Conservation (phyloP, 2,329 filamentous ascomycete species). For the Fusarium heterosporum region DNA sequence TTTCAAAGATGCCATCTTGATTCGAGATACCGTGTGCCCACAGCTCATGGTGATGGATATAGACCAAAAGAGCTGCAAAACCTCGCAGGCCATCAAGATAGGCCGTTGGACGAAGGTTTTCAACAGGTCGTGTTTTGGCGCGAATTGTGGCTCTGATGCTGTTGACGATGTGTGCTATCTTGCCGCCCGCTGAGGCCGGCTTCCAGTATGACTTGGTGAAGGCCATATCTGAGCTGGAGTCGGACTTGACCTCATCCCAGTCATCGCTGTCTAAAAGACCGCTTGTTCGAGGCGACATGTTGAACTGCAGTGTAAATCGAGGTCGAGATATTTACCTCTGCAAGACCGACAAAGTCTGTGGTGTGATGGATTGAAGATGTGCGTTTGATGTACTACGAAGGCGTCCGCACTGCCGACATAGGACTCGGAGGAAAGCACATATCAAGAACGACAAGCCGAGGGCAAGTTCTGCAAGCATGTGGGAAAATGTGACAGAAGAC, state of each 20-base stretch:
- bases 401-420: not conserved
- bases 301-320: constrained; percentile 3
- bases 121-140: constrained; percentile 30
- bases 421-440: constrained; percentile 8
- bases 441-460: constrained; percentile 24
- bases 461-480: constrained; percentile 29
- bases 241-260: constrained; percentile 50
- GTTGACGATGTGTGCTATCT: constrained; percentile 13
- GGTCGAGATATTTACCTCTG: not conserved
- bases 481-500: constrained; percentile 21
- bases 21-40: constrained; percentile 63
- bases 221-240: constrained; percentile 36
- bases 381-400: constrained; percentile 7
- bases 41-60: constrained; percentile 69
- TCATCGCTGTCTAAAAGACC: constrained; percentile 51
- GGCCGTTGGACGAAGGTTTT: constrained; percentile 62
- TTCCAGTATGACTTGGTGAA: constrained; percentile 46
- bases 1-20: constrained; percentile 60
- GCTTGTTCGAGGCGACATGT: constrained; percentile 49
- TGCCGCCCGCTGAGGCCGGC: constrained; percentile 39
- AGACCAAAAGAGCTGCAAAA: constrained; percentile 75
- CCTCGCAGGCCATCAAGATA: constrained; percentile 73
- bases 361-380: constrained; percentile 12
- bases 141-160: constrained; percentile 28
- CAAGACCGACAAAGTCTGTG: not conserved